Base-by-base conservation (phyloP, 2,329 filamentous ascomycete genomes). In the Fonsecaea erecta region DNA sequence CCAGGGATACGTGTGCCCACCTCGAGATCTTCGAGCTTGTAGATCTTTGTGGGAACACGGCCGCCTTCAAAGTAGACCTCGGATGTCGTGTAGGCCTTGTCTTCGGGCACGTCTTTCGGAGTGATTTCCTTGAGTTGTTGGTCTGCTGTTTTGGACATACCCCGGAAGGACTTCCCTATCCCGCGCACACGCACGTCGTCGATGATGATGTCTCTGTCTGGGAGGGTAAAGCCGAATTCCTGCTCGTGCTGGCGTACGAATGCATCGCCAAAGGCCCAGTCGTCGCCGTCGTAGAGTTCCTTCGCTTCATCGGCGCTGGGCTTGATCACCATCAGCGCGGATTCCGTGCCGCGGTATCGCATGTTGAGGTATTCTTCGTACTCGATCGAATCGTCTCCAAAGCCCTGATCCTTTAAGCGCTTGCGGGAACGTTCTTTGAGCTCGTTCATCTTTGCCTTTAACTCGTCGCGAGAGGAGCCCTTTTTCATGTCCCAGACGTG, bases 291-390 rank as follows among this genome's bases (percentile, higher is more conserved):
- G 68, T 85, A 90, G 14, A 84, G 80, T 43, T 84, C 82, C 65
- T 86, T 79, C 0, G 83, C 83, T 63, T 91, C 88, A 57, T 87
- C 84, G 40, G 83, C 78, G 1, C 78, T 84, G 0, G 93, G 92
- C 76, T 90, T 92, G 69, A 95, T 80, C 54, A 96, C 87, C 93
- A 97, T 97, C 48, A 97, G 83, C 0, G 93, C 91, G 7, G 92
- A 96, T 75, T 97, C 93, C 0, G 93, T 97, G 11, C 93, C 93
- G 37, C 92, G 86, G 73, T 97, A 97, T 63, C 93, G 84, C 89
- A 97, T 93, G 75, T 97, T 97, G 63, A 98, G 85, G 73, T 97
- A 97, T 74, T 96, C 91, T 75, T 97, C 93, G 73, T 94, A 96
- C 0, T 88, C 84, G 26, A 97, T 91, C 34, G 91, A 87, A 4